phyloP scores from a whole-genome alignment of 192 early-diverging fungal genomes.

The Entomortierella parvispora region DNA sequence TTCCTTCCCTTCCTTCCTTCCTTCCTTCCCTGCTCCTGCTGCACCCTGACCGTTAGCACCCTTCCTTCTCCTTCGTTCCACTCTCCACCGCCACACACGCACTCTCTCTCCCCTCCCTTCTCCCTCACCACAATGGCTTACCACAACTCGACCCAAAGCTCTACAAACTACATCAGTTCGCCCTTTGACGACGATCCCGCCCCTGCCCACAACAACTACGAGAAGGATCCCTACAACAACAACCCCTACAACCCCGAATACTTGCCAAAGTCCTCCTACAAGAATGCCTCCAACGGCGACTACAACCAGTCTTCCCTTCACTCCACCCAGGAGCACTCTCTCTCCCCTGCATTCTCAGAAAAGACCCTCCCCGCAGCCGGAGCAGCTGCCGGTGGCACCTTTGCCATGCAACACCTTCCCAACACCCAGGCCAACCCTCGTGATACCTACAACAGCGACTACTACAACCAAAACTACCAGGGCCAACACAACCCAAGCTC shows the following conservation, averaged over 20 bases:
- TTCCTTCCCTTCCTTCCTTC: conserved; percentile 18
- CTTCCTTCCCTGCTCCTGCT: conserved; percentile 9
- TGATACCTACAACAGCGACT: conserved; percentile 8
- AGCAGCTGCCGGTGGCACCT: conserved; percentile 20
- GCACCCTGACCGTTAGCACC: neutral
- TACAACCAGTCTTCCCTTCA: conserved; percentile 8
- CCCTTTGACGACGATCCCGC: conserved; percentile 18
- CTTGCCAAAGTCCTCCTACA: conserved; percentile 2
- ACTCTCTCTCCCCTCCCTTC: neutral
- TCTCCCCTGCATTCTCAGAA: conserved; percentile 26
- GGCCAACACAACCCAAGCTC: conserved; percentile 5
- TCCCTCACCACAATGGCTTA: conserved; percentile 16
- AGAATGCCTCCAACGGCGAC: neutral
- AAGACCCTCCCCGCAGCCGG: conserved; percentile 15
- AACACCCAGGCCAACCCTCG: conserved; percentile 5
- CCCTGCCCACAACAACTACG: conserved; percentile 4
- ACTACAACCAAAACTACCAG: conserved; percentile 9
- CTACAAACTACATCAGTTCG: neutral
- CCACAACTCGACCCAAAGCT: neutral
- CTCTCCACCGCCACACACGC: neutral
- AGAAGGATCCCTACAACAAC: conserved; percentile 10
- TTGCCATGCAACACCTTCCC: conserved; percentile 40
- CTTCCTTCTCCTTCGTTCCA: neutral
- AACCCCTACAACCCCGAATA: conserved; percentile 37
- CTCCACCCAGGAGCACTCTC: conserved; percentile 38